A percentile compares a stretch with the other conserved stretches of the same genome.
Conservation (phyloP, 2,329 filamentous ascomycete genomes). For the Colletotrichum somersetense region DNA sequence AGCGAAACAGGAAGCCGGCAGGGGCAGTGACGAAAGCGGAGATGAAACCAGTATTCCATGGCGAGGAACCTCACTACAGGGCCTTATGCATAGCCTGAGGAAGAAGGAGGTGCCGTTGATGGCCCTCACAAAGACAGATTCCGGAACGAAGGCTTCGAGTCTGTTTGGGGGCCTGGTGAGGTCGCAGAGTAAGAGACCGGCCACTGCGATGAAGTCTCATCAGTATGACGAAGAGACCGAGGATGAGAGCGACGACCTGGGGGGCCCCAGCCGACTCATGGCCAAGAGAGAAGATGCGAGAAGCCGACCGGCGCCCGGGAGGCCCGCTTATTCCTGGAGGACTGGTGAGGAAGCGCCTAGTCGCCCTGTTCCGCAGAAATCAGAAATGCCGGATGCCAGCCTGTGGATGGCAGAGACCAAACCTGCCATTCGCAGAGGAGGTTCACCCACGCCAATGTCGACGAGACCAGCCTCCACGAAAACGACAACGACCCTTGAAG, state of each 20-base stretch:
- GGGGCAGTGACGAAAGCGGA: conserved; percentile 47
- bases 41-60: conserved; percentile 47
- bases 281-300: not conserved
- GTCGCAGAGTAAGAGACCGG: conserved; percentile 32
- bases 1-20: conserved; percentile 40
- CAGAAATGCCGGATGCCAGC: not conserved
- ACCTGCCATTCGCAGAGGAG: not conserved
- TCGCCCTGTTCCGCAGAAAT: not conserved
- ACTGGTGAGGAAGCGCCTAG: not conserved
- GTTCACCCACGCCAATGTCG: not conserved
- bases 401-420: not conserved
- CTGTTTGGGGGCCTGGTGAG: conserved; percentile 42
- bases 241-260: conserved; percentile 38
- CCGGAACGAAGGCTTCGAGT: conserved; percentile 47
- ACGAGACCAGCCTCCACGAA: conserved; percentile 43
- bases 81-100: conserved; percentile 59
- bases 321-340: not conserved
- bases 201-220: conserved; percentile 31
- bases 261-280: not conserved
- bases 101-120: conserved; percentile 47
- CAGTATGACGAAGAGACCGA: conserved; percentile 10
- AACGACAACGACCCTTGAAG: not conserved
- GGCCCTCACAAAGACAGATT: conserved; percentile 45
- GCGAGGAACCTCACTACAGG: conserved; percentile 53
- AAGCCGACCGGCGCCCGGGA: not conserved